Evolutionary conservation across 1,284 basidiomycete genomes (phyloP).

Genomic region (Meripilus lineatus): DNA sequence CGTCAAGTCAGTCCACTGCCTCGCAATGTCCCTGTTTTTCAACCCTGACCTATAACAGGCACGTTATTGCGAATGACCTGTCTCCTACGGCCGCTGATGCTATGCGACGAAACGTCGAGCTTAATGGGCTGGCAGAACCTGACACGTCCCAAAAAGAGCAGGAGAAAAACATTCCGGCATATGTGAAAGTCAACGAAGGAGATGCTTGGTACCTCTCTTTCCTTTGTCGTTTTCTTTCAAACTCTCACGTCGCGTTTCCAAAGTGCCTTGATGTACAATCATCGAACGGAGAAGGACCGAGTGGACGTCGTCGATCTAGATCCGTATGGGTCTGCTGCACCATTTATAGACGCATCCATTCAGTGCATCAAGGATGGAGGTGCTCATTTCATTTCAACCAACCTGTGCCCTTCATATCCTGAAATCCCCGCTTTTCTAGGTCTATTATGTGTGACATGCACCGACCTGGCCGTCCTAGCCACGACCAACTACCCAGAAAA

Average conservation of each 20-base stretch:
- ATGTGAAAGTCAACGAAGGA: constrained; percentile 81
- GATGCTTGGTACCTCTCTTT: constrained; percentile 74
- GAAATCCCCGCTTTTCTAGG: constrained; percentile 42
- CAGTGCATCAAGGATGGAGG: constrained; percentile 88
- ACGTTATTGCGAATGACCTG: constrained; percentile 93
- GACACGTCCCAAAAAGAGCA: constrained; percentile 10
- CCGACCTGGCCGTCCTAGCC: constrained; percentile 91
- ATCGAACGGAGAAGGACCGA: constrained; percentile 66
- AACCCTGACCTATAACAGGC: constrained; percentile 38
- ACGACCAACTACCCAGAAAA: constrained; percentile 96
- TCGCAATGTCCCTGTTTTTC: constrained; percentile 3
- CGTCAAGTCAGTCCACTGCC: constrained; percentile 60
- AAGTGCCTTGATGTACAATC: constrained; percentile 88
- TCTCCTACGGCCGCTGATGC: constrained; percentile 81
- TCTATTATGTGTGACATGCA: constrained; percentile 93
- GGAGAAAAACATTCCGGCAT: constrained; percentile 32
- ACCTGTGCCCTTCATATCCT: background rate
- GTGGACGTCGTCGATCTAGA: constrained; percentile 97
- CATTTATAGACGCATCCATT: constrained; percentile 97
- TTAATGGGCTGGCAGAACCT: constrained; percentile 68
- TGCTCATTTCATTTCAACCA: constrained; percentile 18
- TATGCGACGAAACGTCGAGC: constrained; percentile 86
- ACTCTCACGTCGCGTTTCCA: no score
- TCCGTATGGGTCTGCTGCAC: constrained; percentile 96
- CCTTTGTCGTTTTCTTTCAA: no score